Evolutionary conservation across 805 yeast species (phyloP).

Genomic region (Starmera quercuum): DNA sequence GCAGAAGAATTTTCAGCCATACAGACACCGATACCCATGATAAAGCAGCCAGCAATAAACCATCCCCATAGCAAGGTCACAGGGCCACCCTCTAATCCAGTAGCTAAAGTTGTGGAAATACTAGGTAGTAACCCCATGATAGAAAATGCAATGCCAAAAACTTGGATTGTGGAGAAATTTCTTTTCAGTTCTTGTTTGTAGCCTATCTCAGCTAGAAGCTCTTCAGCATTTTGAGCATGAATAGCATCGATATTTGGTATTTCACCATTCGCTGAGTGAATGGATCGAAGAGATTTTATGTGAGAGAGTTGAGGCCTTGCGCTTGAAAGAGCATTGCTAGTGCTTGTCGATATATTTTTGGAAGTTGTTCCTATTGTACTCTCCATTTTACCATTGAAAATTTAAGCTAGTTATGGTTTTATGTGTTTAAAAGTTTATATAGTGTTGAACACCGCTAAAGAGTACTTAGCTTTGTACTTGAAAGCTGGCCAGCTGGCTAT

Average conservation of each 20-base stretch:
- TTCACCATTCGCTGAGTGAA: background rate
- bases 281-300: background rate
- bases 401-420: background rate
- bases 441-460: too few species aligned
- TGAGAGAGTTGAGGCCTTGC: background rate
- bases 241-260: conserved; percentile 22
- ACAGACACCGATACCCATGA: conserved; percentile 47
- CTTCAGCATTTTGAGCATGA: conserved; percentile 17
- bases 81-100: conserved; percentile 56
- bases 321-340: background rate
- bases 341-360: too few species aligned
- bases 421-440: background rate
- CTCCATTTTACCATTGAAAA: background rate
- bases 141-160: conserved; percentile 64
- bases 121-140: conserved; percentile 58
- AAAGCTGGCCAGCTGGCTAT: background rate
- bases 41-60: conserved; percentile 51
- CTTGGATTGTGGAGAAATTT: conserved; percentile 52
- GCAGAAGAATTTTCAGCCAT: conserved; percentile 64
- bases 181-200: conserved; percentile 65
- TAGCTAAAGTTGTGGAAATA: conserved; percentile 44
- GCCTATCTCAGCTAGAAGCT: conserved; percentile 43
- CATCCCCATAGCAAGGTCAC: conserved; percentile 64
- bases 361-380: too few species aligned
- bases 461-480: background rate